Percentiles rank a stretch among this genome's conserved stretches.
Evolutionary conservation across 2,329 filamentous ascomycete genomes (phyloP).

Genomic region (Fusarium circinatum): DNA sequence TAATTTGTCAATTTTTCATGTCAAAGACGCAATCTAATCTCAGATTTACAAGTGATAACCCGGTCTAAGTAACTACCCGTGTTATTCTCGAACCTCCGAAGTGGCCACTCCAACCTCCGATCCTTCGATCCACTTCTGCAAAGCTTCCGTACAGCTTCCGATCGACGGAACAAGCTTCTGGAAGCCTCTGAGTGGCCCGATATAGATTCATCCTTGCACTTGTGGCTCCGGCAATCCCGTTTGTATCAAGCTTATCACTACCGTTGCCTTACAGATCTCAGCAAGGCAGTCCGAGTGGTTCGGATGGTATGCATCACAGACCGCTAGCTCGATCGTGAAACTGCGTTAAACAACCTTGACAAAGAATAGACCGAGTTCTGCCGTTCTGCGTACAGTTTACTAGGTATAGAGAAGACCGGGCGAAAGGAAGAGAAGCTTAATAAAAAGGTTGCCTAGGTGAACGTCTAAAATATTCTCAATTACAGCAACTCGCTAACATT

Average conservation of each 20-base stretch:
- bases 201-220: too few relatives aligned
- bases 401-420: not conserved
- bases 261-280: not conserved
- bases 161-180: not conserved
- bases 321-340: not conserved
- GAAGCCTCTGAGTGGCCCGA: not conserved
- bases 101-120: not conserved
- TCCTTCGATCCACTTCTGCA: not conserved
- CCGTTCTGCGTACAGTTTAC: accelerated
- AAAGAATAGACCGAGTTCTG: not conserved
- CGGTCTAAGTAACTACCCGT: not conserved
- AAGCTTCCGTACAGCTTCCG: not conserved
- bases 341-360: accelerated
- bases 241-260: not conserved
- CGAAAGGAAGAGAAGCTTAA: not conserved
- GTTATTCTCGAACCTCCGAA: not conserved
- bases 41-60: too few relatives aligned
- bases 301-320: not conserved
- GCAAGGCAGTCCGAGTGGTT: not conserved
- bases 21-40: not conserved
- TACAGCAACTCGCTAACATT: not conserved
- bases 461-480: too few relatives aligned
- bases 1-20: not conserved
- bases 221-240: accelerated
- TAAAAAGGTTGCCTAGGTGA: not conserved